Conservation (phyloP, 495 filamentous ascomycete species). For the Lentithecium fluviatile region DNA sequence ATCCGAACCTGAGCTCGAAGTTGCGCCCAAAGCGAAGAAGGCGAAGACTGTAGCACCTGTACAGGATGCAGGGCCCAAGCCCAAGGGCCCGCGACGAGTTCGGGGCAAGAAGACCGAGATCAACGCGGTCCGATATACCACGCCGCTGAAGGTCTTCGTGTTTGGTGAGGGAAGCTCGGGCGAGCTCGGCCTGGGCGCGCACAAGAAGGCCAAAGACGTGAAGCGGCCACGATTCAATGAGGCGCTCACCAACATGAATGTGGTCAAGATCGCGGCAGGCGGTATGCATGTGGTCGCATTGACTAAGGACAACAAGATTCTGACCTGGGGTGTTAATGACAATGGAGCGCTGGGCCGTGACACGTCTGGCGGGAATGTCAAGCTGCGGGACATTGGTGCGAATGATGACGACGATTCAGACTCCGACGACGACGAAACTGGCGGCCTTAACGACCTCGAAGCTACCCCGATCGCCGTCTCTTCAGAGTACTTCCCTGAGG, state of each 20-base stretch:
- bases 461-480: conserved; percentile 56
- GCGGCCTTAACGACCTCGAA: conserved; percentile 59
- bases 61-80: conserved; percentile 11
- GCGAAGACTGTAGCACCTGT: not conserved
- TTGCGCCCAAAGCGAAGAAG: conserved; percentile 6
- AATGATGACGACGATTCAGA: conserved; percentile 49
- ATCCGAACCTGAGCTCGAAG: not conserved
- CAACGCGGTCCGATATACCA: conserved; percentile 38
- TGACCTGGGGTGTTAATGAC: conserved; percentile 74
- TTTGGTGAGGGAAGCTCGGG: conserved; percentile 67
- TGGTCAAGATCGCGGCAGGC: conserved; percentile 63
- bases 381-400: conserved; percentile 59
- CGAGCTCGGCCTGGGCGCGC: conserved; percentile 65
- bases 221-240: conserved; percentile 68
- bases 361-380: conserved; percentile 55
- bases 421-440: conserved; percentile 51
- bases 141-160: conserved; percentile 63
- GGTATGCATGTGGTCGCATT: conserved; percentile 68
- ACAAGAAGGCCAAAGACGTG: conserved; percentile 61
- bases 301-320: conserved; percentile 62
- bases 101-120: conserved; percentile 25
- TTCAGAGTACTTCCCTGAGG: conserved; percentile 50
- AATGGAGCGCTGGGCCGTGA: conserved; percentile 65
- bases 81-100: conserved; percentile 17
- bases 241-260: conserved; percentile 58